phyloP scores from a whole-genome alignment of 1,139 yeast genomes.

The Sugiyamaella sp. region DNA sequence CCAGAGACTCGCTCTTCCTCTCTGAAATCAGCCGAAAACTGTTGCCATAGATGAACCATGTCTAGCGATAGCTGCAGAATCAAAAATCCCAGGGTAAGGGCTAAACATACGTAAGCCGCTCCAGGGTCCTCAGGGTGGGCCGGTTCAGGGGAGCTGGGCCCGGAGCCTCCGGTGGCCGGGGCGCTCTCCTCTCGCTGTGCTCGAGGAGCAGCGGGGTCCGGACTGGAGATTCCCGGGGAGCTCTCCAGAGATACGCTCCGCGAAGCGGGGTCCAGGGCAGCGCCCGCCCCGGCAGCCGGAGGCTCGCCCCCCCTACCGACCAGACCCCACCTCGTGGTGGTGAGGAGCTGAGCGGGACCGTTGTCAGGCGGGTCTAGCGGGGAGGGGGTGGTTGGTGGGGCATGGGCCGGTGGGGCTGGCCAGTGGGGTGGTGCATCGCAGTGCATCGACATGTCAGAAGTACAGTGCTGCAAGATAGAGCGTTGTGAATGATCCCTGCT shows the following conservation, averaged over 20 bases:
- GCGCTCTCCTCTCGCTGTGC: background rate
- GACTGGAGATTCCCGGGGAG: no score
- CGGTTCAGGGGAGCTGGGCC: no score
- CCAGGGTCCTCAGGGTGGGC: no score
- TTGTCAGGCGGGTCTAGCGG: background rate
- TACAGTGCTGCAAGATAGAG: background rate
- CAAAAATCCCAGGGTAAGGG: background rate
- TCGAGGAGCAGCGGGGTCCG: background rate
- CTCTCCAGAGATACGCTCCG: no score
- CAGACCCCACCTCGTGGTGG: background rate
- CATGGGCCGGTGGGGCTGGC: background rate
- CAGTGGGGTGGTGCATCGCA: background rate
- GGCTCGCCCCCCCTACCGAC: background rate
- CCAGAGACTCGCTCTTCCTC: no score
- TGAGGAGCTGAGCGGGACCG: background rate
- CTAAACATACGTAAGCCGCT: no score
- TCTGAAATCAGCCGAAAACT: no score
- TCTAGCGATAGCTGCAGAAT: no score
- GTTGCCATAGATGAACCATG: no score
- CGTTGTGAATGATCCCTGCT: slow-evolving; percentile 4
- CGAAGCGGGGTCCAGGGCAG: no score
- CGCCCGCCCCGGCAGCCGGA: background rate
- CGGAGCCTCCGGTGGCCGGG: background rate
- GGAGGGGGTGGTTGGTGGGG: background rate
- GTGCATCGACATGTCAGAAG: background rate